Evolutionary conservation across 2,329 filamentous ascomycete genomes (phyloP).

Genomic region (Diplodia sapinea): DNA sequence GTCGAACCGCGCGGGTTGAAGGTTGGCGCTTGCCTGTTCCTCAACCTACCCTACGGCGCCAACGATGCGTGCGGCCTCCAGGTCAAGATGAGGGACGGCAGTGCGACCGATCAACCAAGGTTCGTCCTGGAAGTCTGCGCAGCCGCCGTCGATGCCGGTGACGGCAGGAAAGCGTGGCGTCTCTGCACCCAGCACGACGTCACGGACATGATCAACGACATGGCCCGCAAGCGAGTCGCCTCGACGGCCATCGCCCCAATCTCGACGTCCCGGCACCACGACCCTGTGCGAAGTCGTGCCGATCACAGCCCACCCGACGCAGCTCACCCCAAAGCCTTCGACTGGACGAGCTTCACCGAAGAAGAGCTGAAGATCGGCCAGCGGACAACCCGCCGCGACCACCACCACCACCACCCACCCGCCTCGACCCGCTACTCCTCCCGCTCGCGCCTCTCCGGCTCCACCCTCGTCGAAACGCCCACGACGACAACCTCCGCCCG

Average conservation of each 20-base stretch:
- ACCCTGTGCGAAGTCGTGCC: neutral
- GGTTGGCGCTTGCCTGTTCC: conserved; percentile 17
- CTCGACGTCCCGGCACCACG: neutral
- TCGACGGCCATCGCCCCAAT: neutral
- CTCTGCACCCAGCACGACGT: conserved; percentile 25
- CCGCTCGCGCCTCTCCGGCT: conserved; percentile 10
- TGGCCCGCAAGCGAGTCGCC: neutral
- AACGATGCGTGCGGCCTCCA: conserved; percentile 12
- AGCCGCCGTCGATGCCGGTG: neutral
- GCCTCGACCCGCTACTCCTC: neutral
- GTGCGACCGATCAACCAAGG: neutral
- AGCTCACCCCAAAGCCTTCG: neutral
- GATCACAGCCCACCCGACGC: too few relatives aligned
- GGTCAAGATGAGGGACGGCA: conserved; percentile 18
- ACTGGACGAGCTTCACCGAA: conserved; percentile 18
- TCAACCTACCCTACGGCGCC: conserved; percentile 23
- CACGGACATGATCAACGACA: conserved; percentile 3
- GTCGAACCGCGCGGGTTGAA: conserved; percentile 14
- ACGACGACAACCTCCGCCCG: neutral
- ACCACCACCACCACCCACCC: neutral
- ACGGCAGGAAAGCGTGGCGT: conserved; percentile 5
- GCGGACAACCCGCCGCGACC: neutral
- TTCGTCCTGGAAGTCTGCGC: conserved; percentile 13
- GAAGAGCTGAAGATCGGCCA: neutral
- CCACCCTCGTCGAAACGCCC: neutral